Evolutionary conservation across 306 rosid species (phyloP), one percentile per base, ranked within the genome.

Genomic region (Quercus berberidifolia): DNA sequence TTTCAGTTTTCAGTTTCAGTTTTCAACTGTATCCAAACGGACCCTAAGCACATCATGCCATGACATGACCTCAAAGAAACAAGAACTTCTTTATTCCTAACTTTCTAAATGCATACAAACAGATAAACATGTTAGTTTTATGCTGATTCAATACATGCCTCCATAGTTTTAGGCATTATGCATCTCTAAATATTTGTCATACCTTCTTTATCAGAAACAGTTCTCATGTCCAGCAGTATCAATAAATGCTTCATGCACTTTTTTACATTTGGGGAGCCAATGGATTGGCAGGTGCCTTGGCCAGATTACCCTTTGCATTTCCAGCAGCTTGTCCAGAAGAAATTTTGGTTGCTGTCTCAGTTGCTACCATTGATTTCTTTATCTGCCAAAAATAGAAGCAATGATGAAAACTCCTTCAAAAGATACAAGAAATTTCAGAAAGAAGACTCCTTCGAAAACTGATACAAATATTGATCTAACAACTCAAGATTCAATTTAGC

Each of bases 251-350:
- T 88, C 88, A 87, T 67, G 85, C 58, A 76, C 28, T 83, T 85
- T 85, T 87, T 87, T 83, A 78, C 51, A 81, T 85, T 81, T 62
- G 91, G 90, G 23, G 92, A 87, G 84, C 91, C 86, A 30, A 90
- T 76, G 81, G 83, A 85, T 84, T 85, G 71, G 85, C 90, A 70
- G 98, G 90, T 52, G 90, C 38, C 86, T 93, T 95, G 13, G 81
- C 85, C 79, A 88, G 85, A 80, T 84, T 75, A 76, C 96, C 95
- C 85, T 89, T 95, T 4, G 88, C 86, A 86, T 87, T 84, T 80
- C 92, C 97, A 65, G 94, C 79, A 26, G 94, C 89, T 86, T 90
- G 99, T 77, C 98, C 97, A 51, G 89, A 71, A 49, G 92, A 85
- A 77, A 83, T 89, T 84, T 87, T 91, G 46, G 83, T 73, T 51